Conservation (phyloP, 192 early-diverging fungal species). For the Entomortierella chlamydospora region DNA sequence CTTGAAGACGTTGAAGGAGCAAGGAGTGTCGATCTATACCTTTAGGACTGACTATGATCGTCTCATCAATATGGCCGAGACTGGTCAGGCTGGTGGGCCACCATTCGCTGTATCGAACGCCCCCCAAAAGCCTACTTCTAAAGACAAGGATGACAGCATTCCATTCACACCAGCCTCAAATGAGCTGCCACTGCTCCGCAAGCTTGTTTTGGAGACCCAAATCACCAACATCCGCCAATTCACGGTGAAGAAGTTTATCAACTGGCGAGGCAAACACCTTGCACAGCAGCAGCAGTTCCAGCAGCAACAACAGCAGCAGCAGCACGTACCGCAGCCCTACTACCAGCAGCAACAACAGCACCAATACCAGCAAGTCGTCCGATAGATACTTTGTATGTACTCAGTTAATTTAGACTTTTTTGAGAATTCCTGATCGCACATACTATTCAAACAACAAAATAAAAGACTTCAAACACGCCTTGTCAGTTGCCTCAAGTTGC, state of each 20-base stretch:
- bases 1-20: conserved; percentile 60
- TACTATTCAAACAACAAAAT: not conserved
- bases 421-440: too few relatives aligned
- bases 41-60: conserved; percentile 67
- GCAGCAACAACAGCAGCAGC: conserved; percentile 6
- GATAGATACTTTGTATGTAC: conserved; percentile 8
- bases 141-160: conserved; percentile 16
- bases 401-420: not conserved
- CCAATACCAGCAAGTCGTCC: conserved; percentile 34
- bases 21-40: conserved; percentile 68
- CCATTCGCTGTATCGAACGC: conserved; percentile 63
- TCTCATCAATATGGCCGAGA: conserved; percentile 57
- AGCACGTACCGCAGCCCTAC: not conserved
- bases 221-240: conserved; percentile 64
- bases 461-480: not conserved
- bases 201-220: conserved; percentile 64
- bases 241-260: conserved; percentile 68
- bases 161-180: conserved; percentile 33
- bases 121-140: not conserved
- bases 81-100: conserved; percentile 59
- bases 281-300: conserved; percentile 26
- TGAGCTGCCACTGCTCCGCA: conserved; percentile 62
- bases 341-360: conserved; percentile 16
- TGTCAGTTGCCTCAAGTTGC: not conserved
- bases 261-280: conserved; percentile 59